Conservation (phyloP, 164 flowering plant genomes). For the Magnolia officinalis region DNA sequence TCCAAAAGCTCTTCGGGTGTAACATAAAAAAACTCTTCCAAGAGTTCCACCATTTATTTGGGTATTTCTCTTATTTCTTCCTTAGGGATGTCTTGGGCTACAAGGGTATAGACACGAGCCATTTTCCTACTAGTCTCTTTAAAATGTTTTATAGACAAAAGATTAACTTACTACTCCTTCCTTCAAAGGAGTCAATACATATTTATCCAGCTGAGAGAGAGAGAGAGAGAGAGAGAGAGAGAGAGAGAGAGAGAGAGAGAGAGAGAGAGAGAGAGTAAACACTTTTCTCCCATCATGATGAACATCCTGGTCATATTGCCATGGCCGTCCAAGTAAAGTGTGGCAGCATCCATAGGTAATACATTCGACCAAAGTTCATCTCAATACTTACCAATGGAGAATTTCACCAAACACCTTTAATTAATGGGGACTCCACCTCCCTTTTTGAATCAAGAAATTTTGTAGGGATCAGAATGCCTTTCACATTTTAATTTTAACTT, state of each 20-base stretch:
- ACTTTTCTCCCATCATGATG: neutral
- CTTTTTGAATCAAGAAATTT: conserved; percentile 1
- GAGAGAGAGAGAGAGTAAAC: no score
- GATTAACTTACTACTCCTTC: neutral
- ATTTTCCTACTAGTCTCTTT: neutral
- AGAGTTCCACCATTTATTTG: neutral
- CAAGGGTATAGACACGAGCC: neutral
- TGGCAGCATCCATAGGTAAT: conserved; percentile 2
- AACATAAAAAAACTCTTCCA: neutral
- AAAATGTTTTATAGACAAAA: neutral
- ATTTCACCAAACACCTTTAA: neutral
- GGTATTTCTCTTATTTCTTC: neutral
- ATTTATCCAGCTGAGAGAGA: neutral
- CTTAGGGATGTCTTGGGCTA: neutral
- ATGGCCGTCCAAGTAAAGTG: neutral
- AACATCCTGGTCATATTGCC: neutral
- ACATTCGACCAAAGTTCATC: conserved; percentile 3
- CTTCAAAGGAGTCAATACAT: neutral
- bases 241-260: no score
- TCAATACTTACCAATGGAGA: neutral
- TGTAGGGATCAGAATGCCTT: neutral
- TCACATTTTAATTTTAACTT: neutral
- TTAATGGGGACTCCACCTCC: neutral
- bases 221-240: no score
- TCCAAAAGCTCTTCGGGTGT: neutral